Evolutionary conservation across 208 protist species (phyloP), one percentile per base, ranked within the genome.

Genomic region (Trypanosoma cruzi): DNA sequence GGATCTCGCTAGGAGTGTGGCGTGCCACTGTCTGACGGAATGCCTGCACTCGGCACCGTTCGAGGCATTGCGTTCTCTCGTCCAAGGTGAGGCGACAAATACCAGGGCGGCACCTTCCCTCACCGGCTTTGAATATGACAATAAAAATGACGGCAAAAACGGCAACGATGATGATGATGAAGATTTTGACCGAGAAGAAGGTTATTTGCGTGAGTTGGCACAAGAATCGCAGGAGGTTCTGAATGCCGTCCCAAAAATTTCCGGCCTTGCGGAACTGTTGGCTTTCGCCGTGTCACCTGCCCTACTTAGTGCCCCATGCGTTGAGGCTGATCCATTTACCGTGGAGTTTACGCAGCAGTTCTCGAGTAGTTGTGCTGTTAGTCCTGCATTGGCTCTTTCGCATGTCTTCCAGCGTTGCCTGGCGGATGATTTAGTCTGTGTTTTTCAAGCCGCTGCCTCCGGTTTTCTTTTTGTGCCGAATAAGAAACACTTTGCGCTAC

Each of bases 291-390:
- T 93, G 20, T 57, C 71, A 36, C 90, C 87, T 11, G 86, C 90
- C 11, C 66, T 96, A 64, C 71, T 81, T 24, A 87, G 84, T 71
- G 79, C 76, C 22, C 64, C 60, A n/a, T 63, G 52, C 37, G 93
- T 92, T 64, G 62, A 73, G 31, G 52, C 62, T 18, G 79, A 70
- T 67, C 78, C 62, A 28, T 90, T 96, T 65, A 53, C 81, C 0
- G 73, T 96, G 16, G 72, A 88, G 58, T 94, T 96, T 65, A 90
- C 88, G 13, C 82, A 89, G 68, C 84, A 96, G 63, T 74, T 71
- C 58, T 83, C 78, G 10, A 81, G 78, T 44, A 75, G 63, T 57
- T 68, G 71, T 46, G 82, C 66, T 62, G 80, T 90, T 24, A 77
- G 89, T 65, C 81, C 87, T 11, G 73, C 79, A 18, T 66, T 81